phyloP scores from a whole-genome alignment of 495 filamentous ascomycete species.

The Thermothielavioides terrestris region DNA sequence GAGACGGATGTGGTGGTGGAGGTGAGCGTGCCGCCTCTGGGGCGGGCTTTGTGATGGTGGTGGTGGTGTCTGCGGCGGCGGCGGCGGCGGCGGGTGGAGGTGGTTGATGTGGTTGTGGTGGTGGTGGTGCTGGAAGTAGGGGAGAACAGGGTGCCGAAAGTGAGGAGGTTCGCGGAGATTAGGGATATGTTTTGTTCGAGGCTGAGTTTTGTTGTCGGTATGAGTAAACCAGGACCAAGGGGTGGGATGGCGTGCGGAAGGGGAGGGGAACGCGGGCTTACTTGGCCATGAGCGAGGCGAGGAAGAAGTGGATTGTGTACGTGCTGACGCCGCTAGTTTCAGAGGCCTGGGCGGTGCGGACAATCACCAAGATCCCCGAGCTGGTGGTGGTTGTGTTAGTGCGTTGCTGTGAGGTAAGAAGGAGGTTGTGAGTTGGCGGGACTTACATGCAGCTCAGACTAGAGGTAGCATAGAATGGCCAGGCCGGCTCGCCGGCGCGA shows the following conservation, averaged over 20 bases:
- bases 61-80: not conserved
- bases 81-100: not conserved
- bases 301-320: constrained; percentile 25
- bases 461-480: constrained; percentile 28
- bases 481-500: constrained; percentile 15
- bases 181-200: constrained; percentile 33
- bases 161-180: constrained; percentile 28
- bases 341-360: constrained; percentile 26
- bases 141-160: constrained; percentile 28
- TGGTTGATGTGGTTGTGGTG: not conserved
- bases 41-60: not conserved
- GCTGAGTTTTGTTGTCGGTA: not conserved
- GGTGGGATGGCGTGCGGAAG: too few relatives aligned
- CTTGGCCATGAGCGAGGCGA: constrained; percentile 26
- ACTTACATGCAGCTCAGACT: constrained; percentile 24
- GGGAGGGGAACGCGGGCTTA: constrained; percentile 5
- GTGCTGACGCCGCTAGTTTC: constrained; percentile 13
- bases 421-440: not conserved
- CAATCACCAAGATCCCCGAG: constrained; percentile 25
- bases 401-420: too few relatives aligned
- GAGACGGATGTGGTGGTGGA: not conserved
- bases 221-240: not conserved
- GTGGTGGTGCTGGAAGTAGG: not conserved
- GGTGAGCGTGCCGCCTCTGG: too few relatives aligned
- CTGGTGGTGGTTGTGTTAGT: constrained; percentile 8